A percentile compares a stretch with the other conserved stretches of the same genome.
These are phyloP conservation scores for Cnidoscolus chayamansa DNA, from an alignment of 441 rosid species.

Conservation along the genomic window DNA sequence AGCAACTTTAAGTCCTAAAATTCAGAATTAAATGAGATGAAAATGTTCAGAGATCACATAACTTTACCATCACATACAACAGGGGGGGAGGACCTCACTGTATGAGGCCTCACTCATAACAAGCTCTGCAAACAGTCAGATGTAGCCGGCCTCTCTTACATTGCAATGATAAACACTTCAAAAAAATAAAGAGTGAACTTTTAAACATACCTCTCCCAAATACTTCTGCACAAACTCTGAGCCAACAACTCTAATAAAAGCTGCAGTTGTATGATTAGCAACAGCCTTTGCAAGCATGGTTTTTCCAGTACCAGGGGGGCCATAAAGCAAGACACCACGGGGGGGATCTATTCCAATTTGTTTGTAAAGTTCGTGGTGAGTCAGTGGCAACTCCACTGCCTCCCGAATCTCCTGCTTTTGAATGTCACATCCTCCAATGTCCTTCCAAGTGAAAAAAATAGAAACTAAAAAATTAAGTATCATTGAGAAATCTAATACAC, in stretches of 20 bases:
- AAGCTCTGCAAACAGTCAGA: neutral
- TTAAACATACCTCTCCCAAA: conserved; percentile 84
- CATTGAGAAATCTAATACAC: neutral
- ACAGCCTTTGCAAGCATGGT: conserved; percentile 98
- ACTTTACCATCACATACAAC: no score
- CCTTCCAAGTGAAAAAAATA: conserved; percentile 40
- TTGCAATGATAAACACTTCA: neutral
- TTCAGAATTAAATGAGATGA: neutral
- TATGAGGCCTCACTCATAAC: neutral
- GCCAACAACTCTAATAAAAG: conserved; percentile 98
- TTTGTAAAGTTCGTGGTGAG: conserved; percentile 93
- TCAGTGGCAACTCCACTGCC: conserved; percentile 96
- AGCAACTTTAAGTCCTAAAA: neutral
- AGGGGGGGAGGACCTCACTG: neutral
- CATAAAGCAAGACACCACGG: conserved; percentile 94
- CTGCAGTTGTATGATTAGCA: conserved; percentile 94
- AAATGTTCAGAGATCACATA: neutral
- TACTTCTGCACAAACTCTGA: conserved; percentile 99
- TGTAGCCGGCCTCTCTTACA: conserved; percentile 37
- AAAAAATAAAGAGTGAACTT: neutral
- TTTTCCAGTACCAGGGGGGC: conserved; percentile 98
- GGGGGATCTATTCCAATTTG: conserved; percentile 99
- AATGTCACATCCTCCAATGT: conserved; percentile 98
- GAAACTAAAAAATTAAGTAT: conserved; percentile 15
- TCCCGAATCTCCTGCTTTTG: conserved; percentile 99